Conservation (phyloP, 2,329 filamentous ascomycete species). For the Sordariomycetes sp. region DNA sequence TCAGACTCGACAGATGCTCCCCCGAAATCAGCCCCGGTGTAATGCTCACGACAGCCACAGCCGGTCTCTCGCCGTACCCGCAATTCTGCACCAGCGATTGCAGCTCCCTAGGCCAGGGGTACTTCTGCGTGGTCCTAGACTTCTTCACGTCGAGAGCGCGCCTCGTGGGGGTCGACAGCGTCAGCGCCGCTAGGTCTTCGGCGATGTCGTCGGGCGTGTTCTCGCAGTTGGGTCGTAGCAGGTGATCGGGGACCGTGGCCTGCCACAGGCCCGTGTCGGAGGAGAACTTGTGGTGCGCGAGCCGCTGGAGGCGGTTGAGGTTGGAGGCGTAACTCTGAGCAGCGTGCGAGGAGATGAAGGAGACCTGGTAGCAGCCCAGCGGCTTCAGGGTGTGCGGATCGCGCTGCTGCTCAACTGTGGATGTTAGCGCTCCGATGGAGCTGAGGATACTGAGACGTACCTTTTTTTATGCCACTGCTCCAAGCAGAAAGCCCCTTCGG, state of each 20-base stretch:
- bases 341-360: constrained; percentile 53
- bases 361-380: constrained; percentile 56
- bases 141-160: constrained; percentile 9
- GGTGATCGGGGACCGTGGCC: constrained; percentile 15
- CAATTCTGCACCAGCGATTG: too few relatives aligned
- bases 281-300: constrained; percentile 19
- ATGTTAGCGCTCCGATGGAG: neutral
- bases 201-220: neutral
- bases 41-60: too few relatives aligned
- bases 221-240: constrained; percentile 6
- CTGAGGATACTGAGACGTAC: constrained; percentile 18
- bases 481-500: constrained; percentile 59
- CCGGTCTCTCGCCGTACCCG: too few relatives aligned
- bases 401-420: constrained; percentile 52
- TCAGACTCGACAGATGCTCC: too few relatives aligned
- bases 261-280: constrained; percentile 19
- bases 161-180: constrained; percentile 17
- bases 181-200: neutral
- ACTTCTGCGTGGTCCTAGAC: neutral
- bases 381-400: constrained; percentile 54
- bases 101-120: too few relatives aligned
- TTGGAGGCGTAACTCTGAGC: constrained; percentile 49
- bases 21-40: too few relatives aligned
- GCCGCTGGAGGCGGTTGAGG: constrained; percentile 21
- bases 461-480: constrained; percentile 52